Evolutionary conservation across 805 yeast genomes (phyloP), one percentile per base, ranked within the genome.

Genomic region (Starmera amethionina): DNA sequence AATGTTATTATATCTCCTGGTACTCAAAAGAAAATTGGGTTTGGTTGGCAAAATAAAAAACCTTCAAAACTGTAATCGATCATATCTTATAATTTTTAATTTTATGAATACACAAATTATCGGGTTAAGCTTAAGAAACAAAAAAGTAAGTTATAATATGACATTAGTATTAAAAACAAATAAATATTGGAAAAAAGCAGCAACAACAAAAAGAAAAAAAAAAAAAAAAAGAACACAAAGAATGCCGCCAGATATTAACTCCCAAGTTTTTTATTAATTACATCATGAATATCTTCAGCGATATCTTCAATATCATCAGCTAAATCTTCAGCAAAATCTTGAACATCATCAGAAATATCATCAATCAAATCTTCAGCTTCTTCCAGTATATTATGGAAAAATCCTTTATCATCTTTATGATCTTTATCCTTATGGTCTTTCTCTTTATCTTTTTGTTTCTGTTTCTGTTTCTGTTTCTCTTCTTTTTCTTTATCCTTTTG

Each of bases 31-130:
- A 74, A 74, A 49, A 59, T 81, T 35, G 69, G 71, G 34, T 80
- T 80, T 58, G 83, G 81, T 2, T 80, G 86, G 86, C 80, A 78
- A 63, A 74, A 73, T n/a, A 71, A 70, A 52, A 62, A 67, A 43
- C 34, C 52, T 13, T n/a, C 40, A 14, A 46, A 41, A 32, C 27
- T 41, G 13, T 41, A 33, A 32, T 8, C 2, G 3, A n/a, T 12
- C 13, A 22, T 30, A 10, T 28, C 19, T 4, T 5, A 34, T 33
- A 14, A 13, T 12, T 6, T 7, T 8, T n/a, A 32, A 14, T 14
- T n/a, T 30, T 13, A 30, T 30, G n/a, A 30, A 8, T n/a, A 30
- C n/a, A 11, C n/a, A 29, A 29, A 2, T 29, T 5, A 29, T 5
- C n/a, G n/a, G n/a, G n/a, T n/a, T n/a, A n/a, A n/a, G n/a, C n/a